Base-by-base conservation (phyloP, 2,329 filamentous ascomycete genomes). In the Cadophora sp. region DNA sequence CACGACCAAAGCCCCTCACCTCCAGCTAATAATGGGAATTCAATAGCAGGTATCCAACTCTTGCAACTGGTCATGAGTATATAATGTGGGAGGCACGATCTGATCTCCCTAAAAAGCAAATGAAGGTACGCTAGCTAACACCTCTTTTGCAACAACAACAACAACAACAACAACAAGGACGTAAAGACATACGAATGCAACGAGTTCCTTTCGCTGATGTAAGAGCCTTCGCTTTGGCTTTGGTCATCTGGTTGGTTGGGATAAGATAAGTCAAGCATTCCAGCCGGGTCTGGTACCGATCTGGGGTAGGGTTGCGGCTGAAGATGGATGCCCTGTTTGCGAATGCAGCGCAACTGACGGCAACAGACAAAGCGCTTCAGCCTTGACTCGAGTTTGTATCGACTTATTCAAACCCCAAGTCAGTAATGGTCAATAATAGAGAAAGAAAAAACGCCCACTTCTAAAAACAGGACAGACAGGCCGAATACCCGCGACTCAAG, bases 401-500 rank as follows among this genome's bases (percentile, higher is more conserved):
- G 3, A 4, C 27, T 6, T 41, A 41, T 58, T 58, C 55, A 43
- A 14, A 22, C 22, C 55, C 36, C 55, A 56, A 27, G 50, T 22
- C 18, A 50, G 9, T 18, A 18, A 18, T 18, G 11, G 14, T 43
- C 41, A 43, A 13, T n/a, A 8, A 18, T 45, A 20, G 6, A 14
- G 6, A 45, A 3, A 45, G 43, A 18, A 20, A 6, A 45, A n/a
- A n/a, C n/a, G 7, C 59, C 18, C 36, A 47, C 41, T 18, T 43
- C 33, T 53, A 24, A 36, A 36, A 36, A 61, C 18, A 27, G 50
- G 33, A 60, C 22, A 47, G 48, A 39, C 27, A n/a, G 33, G 27
- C 27, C 53, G 22, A 63, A 55, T 20, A 50, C 43, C 58, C 58
- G 43, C 58, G 59, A 62, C 33, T 56, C 45, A 41, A 27, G 27